Base-by-base conservation (phyloP, 2,329 filamentous ascomycete genomes). In the Emmonsiellopsis sp. region DNA sequence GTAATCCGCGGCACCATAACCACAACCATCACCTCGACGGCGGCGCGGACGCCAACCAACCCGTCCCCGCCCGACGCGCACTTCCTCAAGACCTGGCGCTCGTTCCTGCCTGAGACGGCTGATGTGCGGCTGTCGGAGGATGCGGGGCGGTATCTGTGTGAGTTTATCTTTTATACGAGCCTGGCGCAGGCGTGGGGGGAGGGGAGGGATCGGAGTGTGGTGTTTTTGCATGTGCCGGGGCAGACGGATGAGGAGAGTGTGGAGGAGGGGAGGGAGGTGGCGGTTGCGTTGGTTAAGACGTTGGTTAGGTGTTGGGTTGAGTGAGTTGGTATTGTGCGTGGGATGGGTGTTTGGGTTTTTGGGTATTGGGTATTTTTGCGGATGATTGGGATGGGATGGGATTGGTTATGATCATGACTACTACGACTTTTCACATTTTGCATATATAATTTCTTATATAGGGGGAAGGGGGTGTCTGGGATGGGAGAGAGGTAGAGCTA, bases 151-250 rank as follows among this genome's bases (percentile, higher is more conserved):
- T 91, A 85, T 66, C 74, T 90, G 13, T 91, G 87, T 68, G 87
- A 91, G 64, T 91, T 87, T 63, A 88, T 86, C 59, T 88, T 86
- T 67, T 89, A 83, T 68, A 82, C 81, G 6, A 86, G 82, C 56
- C 67, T 89, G 60, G 76, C 84, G 5, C 56, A 62, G 42, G 68
- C 68, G 13, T 56, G 60, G 13, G 61, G 58, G 53, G 62, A 66
- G 42, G 62, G 64, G 2, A 60, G 62, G 21, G 61, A 66, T 46
- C 63, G 68, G n/a, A 72, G 67, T 45, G 81, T 86, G 5, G 68
- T 84, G 2, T 91, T 91, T 65, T 69, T 90, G 51, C 87, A 91
- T 66, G 86, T 91, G 1, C 87, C 87, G 0, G 76, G 79, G 6
- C 75, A 79, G 31, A 73, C 77, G 7, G 75, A 79, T 21, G 72